These are phyloP conservation scores for Dichomitus squalens DNA, from an alignment of 1,284 basidiomycete genomes.

Conservation along the genomic window DNA sequence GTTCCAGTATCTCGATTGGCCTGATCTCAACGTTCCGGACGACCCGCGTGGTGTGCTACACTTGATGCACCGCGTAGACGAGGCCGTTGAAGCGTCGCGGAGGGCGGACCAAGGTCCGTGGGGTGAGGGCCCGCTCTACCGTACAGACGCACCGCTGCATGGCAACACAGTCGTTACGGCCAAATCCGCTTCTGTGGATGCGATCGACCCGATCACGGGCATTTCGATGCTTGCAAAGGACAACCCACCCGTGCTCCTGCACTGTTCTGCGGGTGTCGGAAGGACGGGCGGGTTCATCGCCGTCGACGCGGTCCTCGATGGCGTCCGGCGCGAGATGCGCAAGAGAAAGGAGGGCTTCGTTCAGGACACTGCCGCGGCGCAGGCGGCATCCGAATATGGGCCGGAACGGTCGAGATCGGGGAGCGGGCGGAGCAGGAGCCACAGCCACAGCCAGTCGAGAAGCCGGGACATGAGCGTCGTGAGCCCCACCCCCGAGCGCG, in stretches of 20 bases:
- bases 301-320: conserved; percentile 85
- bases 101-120: conserved; percentile 41
- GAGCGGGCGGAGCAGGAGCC: conserved; percentile 5
- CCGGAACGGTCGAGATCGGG: conserved; percentile 13
- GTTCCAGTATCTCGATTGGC: conserved; percentile 91
- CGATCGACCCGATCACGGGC: conserved; percentile 51
- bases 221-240: conserved; percentile 51
- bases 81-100: conserved; percentile 57
- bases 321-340: conserved; percentile 65
- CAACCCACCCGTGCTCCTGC: conserved; percentile 61
- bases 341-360: conserved; percentile 31
- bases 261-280: conserved; percentile 91
- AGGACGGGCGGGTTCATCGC: conserved; percentile 92
- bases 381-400: conserved; percentile 13
- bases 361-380: conserved; percentile 20
- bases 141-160: neutral
- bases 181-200: too few relatives aligned
- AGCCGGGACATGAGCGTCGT: conserved; percentile 25
- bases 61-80: conserved; percentile 66
- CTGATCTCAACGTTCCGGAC: conserved; percentile 91
- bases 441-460: conserved; percentile 13
- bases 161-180: conserved; percentile 17
- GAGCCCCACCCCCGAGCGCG: conserved; percentile 19
- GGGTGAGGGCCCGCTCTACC: conserved; percentile 36
- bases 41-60: conserved; percentile 74